phyloP scores from a whole-genome alignment of 1,284 basidiomycete genomes.

The Gymnopus androsaceus region DNA sequence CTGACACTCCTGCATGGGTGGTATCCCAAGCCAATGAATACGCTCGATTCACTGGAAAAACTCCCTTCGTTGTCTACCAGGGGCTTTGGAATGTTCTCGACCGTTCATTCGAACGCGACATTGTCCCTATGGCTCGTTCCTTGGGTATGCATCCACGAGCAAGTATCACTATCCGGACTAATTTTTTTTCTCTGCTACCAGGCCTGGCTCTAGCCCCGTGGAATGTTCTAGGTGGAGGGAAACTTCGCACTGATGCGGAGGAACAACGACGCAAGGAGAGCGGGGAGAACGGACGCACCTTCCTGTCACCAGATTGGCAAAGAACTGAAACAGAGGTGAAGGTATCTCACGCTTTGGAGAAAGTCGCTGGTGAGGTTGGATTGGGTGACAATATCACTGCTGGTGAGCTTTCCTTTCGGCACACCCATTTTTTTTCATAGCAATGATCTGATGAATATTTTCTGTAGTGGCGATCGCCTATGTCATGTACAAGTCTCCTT shows the following conservation, averaged over 20 bases:
- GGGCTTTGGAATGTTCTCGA: conserved; percentile 49
- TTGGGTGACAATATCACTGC: conserved; percentile 24
- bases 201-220: conserved; percentile 43
- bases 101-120: conserved; percentile 55
- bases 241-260: conserved; percentile 39
- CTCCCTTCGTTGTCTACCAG: conserved; percentile 55
- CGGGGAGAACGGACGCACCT: conserved; percentile 35
- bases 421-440: not conserved
- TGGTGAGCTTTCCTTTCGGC: conserved; percentile 15
- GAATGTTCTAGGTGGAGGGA: conserved; percentile 40
- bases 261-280: conserved; percentile 34
- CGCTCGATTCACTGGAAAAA: conserved; percentile 44
- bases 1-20: conserved; percentile 52
- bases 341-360: conserved; percentile 36
- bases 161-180: not conserved
- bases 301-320: conserved; percentile 28
- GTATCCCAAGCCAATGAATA: conserved; percentile 55
- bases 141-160: conserved; percentile 34
- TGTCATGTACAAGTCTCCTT: conserved; percentile 41
- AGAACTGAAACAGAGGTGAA: conserved; percentile 33
- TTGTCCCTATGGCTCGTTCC: conserved; percentile 53
- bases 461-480: conserved; percentile 40
- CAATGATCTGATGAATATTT: not conserved
- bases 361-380: conserved; percentile 32
- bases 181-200: not conserved